Evolutionary conservation across 2,329 filamentous ascomycete genomes (phyloP), one percentile per base, ranked within the genome.

Genomic region (Penicillium sp.): DNA sequence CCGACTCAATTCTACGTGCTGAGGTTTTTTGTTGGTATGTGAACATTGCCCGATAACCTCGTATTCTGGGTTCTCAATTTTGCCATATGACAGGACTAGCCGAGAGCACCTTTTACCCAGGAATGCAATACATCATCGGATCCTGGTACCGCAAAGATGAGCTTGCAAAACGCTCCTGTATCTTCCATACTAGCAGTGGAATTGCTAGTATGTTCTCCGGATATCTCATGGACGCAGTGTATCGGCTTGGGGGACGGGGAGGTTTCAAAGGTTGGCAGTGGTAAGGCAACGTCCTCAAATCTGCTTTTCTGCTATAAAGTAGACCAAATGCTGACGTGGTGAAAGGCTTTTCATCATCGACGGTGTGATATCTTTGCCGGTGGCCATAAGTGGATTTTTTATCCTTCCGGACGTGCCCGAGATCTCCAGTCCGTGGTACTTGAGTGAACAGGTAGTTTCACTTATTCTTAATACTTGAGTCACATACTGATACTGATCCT

Each of bases 261-360:
- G 81, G 81, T 1, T 78, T 76, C 53, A 68, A 69, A 13, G 82
- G 81, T 0, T 84, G 81, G 82, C 79, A 83, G 62, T 84, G 72
- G 72, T 70, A 62, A 46, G 47, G 5, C 14, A 46, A 4, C 21
- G 11, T 21, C 29, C 21, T 7, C 8, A 16, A 40, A 40, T n/a
- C 2, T 40, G 31, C 31, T 4, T 11, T 8, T 5, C 11, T 2
- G 4, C 34, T n/a, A 2, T 4, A 1, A 10, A 2, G 7, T 5
- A 1, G n/a, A 16, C 40, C 18, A 41, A 10, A 27, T 29, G 10
- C 53, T 58, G 27, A 58, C 40, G 38, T 29, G 14, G 13, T 3
- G 7, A 2, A 5, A 72, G 77, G 77, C 67, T 81, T 0, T 82
- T 83, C 59, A 75, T 83, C 39, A 71, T 83, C 42, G 79, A 83